These are phyloP conservation scores for Vicia villosa DNA, from an alignment of 306 rosid species.

Conservation along the genomic window DNA sequence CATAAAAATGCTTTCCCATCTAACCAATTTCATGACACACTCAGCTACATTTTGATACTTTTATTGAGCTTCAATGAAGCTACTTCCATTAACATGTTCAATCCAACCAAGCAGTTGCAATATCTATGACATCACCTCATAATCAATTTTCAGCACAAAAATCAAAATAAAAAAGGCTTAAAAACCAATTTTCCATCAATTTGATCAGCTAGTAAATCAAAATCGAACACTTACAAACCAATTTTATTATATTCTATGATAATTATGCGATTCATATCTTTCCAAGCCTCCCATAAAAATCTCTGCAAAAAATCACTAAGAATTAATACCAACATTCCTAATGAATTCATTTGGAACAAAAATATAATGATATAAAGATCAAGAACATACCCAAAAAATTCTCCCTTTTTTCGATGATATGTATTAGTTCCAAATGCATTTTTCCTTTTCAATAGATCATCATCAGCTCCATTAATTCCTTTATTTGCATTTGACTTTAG, in stretches of 20 bases:
- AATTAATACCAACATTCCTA: no score
- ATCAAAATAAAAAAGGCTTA: conserved; percentile 73
- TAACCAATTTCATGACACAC: conserved; percentile 53
- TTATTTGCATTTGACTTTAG: conserved; percentile 66
- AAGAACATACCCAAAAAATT: conserved; percentile 83
- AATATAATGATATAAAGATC: no score
- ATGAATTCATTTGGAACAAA: no score
- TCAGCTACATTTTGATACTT: conserved; percentile 46
- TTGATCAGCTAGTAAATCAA: no score
- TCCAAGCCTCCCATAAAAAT: no score
- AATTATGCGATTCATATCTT: no score
- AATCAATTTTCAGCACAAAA: conserved; percentile 65
- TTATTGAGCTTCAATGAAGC: conserved; percentile 55
- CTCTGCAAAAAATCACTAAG: no score
- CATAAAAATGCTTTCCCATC: conserved; percentile 45
- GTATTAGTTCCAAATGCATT: conserved; percentile 88
- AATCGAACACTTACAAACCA: no score
- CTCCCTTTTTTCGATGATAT: conserved; percentile 92
- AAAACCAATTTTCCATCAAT: conserved; percentile 58
- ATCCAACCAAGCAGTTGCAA: conserved; percentile 91
- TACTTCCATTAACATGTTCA: conserved; percentile 58
- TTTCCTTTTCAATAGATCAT: conserved; percentile 60
- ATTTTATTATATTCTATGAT: no score
- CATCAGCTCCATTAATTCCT: conserved; percentile 72
- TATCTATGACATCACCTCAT: conserved; percentile 65